Percentiles rank a stretch among this genome's conserved stretches.
Evolutionary conservation across 352 stramenopile species (phyloP).

Genomic region (Aphanomyces astaci): DNA sequence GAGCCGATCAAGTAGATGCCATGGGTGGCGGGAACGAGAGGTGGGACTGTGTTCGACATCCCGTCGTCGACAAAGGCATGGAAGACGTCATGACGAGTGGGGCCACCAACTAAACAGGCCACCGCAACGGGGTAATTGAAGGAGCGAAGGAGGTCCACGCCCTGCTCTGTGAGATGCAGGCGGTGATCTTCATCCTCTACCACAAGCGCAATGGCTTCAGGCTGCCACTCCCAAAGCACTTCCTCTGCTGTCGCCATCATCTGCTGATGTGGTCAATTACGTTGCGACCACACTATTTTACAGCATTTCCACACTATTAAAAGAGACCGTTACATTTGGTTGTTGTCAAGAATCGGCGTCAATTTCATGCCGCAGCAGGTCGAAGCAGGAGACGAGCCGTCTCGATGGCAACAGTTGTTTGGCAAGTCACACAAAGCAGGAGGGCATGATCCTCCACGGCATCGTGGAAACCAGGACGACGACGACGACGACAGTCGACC

Average conservation of each 20-base stretch:
- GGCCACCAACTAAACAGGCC: background rate
- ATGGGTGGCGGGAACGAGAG: background rate
- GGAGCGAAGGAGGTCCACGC: constrained; percentile 1
- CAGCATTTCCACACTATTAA: background rate
- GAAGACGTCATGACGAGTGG: background rate
- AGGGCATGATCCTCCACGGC: background rate
- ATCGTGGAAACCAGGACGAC: background rate
- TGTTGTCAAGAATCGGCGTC: background rate
- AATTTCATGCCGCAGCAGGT: no score
- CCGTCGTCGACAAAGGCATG: background rate
- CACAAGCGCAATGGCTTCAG: background rate
- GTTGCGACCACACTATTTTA: background rate
- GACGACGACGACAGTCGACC: background rate
- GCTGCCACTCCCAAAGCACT: constrained; percentile 19
- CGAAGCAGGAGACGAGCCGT: background rate
- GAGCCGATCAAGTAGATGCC: constrained; percentile 19
- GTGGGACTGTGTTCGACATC: background rate
- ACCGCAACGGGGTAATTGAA: constrained; percentile 18
- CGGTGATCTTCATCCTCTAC: background rate
- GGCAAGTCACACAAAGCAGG: background rate
- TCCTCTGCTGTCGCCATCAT: constrained; percentile 3
- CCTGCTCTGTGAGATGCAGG: background rate
- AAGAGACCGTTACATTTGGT: background rate
- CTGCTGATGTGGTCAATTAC: background rate
- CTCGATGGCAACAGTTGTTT: constrained; percentile 18